phyloP scores from a whole-genome alignment of 1,284 basidiomycete genomes.

The Ustilago sp. region DNA sequence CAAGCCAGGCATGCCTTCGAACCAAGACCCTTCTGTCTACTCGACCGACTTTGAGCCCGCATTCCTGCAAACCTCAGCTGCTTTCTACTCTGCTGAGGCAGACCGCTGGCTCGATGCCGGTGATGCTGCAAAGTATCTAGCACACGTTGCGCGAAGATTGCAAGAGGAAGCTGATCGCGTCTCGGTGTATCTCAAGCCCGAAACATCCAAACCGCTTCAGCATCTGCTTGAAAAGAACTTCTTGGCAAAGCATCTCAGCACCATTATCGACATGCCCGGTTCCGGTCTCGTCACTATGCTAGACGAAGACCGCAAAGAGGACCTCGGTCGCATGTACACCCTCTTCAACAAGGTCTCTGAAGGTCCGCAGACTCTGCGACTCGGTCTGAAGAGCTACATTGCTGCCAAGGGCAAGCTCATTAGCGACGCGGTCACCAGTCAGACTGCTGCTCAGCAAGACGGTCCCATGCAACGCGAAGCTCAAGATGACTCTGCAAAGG shows the following conservation, averaged over 20 bases:
- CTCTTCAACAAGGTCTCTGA: conserved; percentile 80
- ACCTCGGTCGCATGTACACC: conserved; percentile 83
- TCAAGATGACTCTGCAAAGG: conserved; percentile 4
- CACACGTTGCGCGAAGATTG: conserved; percentile 85
- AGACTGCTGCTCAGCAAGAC: conserved; percentile 20
- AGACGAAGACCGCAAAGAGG: conserved; percentile 81
- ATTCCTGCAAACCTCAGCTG: conserved; percentile 81
- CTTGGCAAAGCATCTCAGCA: conserved; percentile 80
- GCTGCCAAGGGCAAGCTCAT: conserved; percentile 82
- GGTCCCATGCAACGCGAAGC: conserved; percentile 14
- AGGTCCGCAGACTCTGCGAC: conserved; percentile 75
- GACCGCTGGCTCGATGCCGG: conserved; percentile 78
- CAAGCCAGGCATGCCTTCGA: conserved; percentile 20
- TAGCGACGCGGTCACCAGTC: conserved; percentile 73
- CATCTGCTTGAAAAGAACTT: conserved; percentile 83
- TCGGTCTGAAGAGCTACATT: conserved; percentile 81
- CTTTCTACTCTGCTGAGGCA: conserved; percentile 85
- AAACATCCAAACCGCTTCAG: conserved; percentile 79
- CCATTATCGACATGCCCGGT: conserved; percentile 82
- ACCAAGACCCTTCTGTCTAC: conserved; percentile 77
- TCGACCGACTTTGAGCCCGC: conserved; percentile 85
- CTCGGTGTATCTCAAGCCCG: conserved; percentile 86
- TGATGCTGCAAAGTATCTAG: conserved; percentile 85
- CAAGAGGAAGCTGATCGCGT: conserved; percentile 86
- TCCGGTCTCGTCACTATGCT: conserved; percentile 91